phyloP scores from a whole-genome alignment of 2,329 filamentous ascomycete species.

The Lasiodiplodia hormozganensis region DNA sequence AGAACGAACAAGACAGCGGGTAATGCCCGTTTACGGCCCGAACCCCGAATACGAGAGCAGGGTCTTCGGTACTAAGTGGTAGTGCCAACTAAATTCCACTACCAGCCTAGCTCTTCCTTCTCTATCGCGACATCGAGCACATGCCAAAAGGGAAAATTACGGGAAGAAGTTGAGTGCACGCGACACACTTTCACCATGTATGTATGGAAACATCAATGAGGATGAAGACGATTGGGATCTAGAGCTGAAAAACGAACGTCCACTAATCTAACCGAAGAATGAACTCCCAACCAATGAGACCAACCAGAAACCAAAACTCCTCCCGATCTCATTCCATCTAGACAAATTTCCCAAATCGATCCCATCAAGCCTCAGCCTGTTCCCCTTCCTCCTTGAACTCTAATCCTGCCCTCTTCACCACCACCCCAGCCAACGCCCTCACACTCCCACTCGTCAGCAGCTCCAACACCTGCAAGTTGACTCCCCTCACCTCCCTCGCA shows the following conservation, averaged over 20 bases:
- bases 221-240: too few relatives aligned
- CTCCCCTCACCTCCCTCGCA: slow-evolving; percentile 30
- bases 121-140: too few relatives aligned
- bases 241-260: not conserved
- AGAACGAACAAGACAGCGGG: too few relatives aligned
- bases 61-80: too few relatives aligned
- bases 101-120: too few relatives aligned
- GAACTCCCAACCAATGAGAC: not conserved
- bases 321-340: not conserved
- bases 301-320: not conserved
- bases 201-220: too few relatives aligned
- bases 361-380: not conserved
- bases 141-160: too few relatives aligned
- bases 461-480: slow-evolving; percentile 35
- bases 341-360: not conserved
- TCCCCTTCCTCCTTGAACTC: not conserved
- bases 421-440: slow-evolving; percentile 1
- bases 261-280: not conserved
- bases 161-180: too few relatives aligned
- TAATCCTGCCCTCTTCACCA: slow-evolving; percentile 22
- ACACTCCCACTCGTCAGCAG: slow-evolving; percentile 30
- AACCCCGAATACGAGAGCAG: too few relatives aligned
- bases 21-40: too few relatives aligned
- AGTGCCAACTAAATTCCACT: too few relatives aligned
- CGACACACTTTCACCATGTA: too few relatives aligned